Conservation (phyloP, 192 early-diverging fungal genomes). For the Mortierella antarctica region DNA sequence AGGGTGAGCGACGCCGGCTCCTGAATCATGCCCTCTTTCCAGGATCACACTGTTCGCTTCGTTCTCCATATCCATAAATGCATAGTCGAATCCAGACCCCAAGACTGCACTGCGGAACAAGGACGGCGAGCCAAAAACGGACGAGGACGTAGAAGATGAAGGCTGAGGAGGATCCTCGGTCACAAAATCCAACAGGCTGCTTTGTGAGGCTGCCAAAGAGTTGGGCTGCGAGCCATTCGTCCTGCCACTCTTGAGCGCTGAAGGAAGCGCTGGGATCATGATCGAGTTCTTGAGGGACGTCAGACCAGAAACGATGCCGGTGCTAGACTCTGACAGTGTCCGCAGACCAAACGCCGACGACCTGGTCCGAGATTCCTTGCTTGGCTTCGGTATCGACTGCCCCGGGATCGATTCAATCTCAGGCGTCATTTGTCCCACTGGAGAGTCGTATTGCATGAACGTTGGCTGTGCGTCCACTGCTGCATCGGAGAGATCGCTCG, state of each 20-base stretch:
- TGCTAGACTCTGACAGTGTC: conserved; percentile 12
- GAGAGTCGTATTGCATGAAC: neutral
- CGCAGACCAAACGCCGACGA: conserved; percentile 20
- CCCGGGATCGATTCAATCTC: neutral
- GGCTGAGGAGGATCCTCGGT: neutral
- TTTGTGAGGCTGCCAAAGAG: conserved; percentile 16
- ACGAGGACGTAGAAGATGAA: neutral
- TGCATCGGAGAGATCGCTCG: too few relatives aligned
- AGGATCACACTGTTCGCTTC: neutral
- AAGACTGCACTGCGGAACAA: conserved; percentile 20
- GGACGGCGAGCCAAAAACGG: conserved; percentile 4
- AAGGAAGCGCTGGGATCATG: conserved; percentile 44
- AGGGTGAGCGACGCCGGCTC: neutral
- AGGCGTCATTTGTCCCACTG: neutral
- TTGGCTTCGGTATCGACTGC: neutral
- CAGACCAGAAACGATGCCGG: conserved; percentile 41
- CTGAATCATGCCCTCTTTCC: conserved; percentile 2
- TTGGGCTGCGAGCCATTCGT: neutral
- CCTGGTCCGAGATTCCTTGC: neutral
- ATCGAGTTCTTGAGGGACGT: conserved; percentile 48
- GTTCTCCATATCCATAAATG: neutral
- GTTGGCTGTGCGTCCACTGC: too few relatives aligned
- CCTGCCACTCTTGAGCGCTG: neutral
- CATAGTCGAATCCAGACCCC: neutral
- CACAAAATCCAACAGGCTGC: conserved; percentile 31